Conservation (phyloP, 2,329 filamentous ascomycete species). For the Rosellinia necatrix region DNA sequence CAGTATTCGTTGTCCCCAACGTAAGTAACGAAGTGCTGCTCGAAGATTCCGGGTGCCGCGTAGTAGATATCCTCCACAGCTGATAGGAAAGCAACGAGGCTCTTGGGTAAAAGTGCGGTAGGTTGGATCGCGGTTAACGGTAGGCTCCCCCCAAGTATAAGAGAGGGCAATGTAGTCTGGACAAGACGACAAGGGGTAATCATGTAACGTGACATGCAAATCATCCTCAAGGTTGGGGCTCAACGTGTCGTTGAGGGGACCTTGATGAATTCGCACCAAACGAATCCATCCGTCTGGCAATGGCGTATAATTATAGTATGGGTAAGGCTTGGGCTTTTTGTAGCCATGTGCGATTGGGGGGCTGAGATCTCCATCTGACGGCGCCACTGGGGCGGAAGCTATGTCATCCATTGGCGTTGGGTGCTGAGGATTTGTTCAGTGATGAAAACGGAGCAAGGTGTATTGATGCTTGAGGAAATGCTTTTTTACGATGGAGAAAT, state of each 20-base stretch:
- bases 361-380: not conserved
- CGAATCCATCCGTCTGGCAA: not conserved
- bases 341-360: not conserved
- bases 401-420: not conserved
- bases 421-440: too few species aligned
- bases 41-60: slow-evolving; percentile 3
- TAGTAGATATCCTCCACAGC: not conserved
- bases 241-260: not conserved
- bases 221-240: not conserved
- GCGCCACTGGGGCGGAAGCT: not conserved
- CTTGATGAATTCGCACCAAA: not conserved
- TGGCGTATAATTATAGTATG: not conserved
- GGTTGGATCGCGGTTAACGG: not conserved
- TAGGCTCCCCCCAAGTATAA: not conserved
- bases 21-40: not conserved
- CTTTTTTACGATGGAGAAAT: too few species aligned
- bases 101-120: not conserved
- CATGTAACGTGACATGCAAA: not conserved
- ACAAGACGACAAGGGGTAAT: slow-evolving; percentile 5
- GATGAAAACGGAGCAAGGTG: too few species aligned
- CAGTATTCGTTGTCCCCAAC: not conserved
- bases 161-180: slow-evolving; percentile 1
- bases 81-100: not conserved
- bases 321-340: not conserved
- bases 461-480: too few species aligned